Conservation (phyloP, 495 filamentous ascomycete species). For the Daldinia childiae region DNA sequence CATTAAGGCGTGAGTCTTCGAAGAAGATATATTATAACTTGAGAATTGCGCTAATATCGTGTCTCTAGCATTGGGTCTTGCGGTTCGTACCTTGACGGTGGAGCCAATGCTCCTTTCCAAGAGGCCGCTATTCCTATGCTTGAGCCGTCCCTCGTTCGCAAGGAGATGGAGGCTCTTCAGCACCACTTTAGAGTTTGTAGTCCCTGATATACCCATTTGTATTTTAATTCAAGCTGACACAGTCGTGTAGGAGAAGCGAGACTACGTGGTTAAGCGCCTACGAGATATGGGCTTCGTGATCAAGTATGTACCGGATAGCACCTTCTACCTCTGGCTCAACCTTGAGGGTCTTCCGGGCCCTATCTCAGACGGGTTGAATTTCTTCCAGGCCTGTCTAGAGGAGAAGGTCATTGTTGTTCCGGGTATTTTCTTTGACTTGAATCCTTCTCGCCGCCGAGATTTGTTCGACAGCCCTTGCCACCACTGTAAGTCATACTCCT, state of each 20-base stretch:
- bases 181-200: constrained; percentile 71
- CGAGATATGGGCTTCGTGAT: constrained; percentile 84
- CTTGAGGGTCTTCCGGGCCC: constrained; percentile 70
- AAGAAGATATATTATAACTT: not conserved
- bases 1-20: constrained; percentile 72
- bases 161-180: constrained; percentile 92
- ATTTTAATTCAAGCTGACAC: constrained; percentile 6
- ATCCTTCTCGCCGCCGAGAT: constrained; percentile 88
- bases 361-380: constrained; percentile 92
- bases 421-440: constrained; percentile 91
- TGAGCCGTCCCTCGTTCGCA: constrained; percentile 77
- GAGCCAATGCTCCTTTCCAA: constrained; percentile 94
- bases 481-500: constrained; percentile 63
- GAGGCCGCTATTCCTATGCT: constrained; percentile 93
- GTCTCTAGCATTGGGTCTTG: constrained; percentile 77
- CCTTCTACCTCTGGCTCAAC: constrained; percentile 83
- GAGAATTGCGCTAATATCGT: constrained; percentile 7
- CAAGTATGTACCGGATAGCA: constrained; percentile 82
- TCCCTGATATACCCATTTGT: not conserved
- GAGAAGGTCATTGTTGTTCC: constrained; percentile 97
- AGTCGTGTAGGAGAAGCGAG: constrained; percentile 71
- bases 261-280: constrained; percentile 84
- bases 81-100: constrained; percentile 94
- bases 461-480: constrained; percentile 96
- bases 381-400: constrained; percentile 90